These are phyloP conservation scores for Tulasnella calospora DNA, from an alignment of 768 basidiomycete genomes.

Conservation along the genomic window DNA sequence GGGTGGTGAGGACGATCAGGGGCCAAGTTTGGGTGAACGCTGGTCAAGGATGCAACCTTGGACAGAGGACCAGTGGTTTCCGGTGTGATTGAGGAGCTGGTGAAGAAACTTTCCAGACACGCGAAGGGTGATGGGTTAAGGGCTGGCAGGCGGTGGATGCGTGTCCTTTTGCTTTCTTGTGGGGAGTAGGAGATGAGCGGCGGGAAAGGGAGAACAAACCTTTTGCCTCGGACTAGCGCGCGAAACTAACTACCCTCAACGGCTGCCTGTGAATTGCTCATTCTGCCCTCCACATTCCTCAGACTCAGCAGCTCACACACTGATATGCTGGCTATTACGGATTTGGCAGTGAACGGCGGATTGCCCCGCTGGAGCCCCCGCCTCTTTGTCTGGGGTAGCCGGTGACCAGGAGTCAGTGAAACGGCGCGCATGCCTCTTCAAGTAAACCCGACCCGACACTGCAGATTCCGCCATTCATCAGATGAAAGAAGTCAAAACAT, in stretches of 20 bases:
- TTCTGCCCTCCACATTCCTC: neutral
- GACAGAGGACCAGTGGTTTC: neutral
- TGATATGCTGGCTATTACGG: neutral
- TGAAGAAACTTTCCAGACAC: neutral
- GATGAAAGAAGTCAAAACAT: neutral
- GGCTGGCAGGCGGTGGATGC: neutral
- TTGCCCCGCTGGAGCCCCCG: constrained; percentile 3
- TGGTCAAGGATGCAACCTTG: neutral
- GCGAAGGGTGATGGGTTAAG: neutral
- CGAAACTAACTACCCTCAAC: neutral
- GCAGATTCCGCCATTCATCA: neutral
- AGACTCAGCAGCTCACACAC: constrained; percentile 1
- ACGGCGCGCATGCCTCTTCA: neutral
- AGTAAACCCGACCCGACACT: neutral
- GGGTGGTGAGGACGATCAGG: constrained; percentile 4
- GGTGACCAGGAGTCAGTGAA: neutral
- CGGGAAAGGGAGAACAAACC: neutral
- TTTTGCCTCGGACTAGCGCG: neutral
- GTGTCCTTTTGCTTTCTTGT: neutral
- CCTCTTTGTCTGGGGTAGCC: neutral
- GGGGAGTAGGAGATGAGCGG: neutral
- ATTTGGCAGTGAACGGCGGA: neutral
- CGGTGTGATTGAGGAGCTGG: neutral
- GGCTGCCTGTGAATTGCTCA: neutral
- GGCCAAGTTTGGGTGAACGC: neutral